phyloP scores from a whole-genome alignment of 2,329 filamentous ascomycete genomes.

The Neonectria coccinea region DNA sequence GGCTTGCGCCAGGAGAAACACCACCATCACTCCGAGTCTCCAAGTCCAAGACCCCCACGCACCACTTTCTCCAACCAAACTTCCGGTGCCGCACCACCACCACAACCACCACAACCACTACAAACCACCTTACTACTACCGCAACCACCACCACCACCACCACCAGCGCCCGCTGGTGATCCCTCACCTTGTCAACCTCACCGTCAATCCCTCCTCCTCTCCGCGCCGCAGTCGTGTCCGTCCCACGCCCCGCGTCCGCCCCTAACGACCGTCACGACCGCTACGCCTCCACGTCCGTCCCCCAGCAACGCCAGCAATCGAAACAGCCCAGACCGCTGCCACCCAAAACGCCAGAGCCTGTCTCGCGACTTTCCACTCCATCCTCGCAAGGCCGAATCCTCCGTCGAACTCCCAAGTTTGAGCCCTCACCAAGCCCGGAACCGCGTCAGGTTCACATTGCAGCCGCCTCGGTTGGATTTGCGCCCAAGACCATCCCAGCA shows the following conservation, averaged over 20 bases:
- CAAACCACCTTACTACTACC: neutral
- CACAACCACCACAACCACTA: slow-evolving; percentile 49
- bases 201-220: slow-evolving; percentile 39
- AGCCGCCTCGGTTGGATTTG: slow-evolving; percentile 62
- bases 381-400: slow-evolving; percentile 60
- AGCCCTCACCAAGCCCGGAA: slow-evolving; percentile 57
- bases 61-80: slow-evolving; percentile 20
- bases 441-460: slow-evolving; percentile 59
- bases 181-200: slow-evolving; percentile 61
- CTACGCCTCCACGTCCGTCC: slow-evolving; percentile 59
- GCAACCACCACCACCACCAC: slow-evolving; percentile 39
- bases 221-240: slow-evolving; percentile 60
- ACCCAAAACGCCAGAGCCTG: slow-evolving; percentile 51
- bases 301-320: slow-evolving; percentile 62
- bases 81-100: slow-evolving; percentile 5
- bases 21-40: slow-evolving; percentile 22
- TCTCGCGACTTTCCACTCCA: slow-evolving; percentile 58
- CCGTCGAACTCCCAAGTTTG: slow-evolving; percentile 65
- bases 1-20: slow-evolving; percentile 29
- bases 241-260: slow-evolving; percentile 52
- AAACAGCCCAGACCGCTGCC: slow-evolving; percentile 51
- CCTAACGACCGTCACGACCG: slow-evolving; percentile 68
- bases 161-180: slow-evolving; percentile 55
- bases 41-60: slow-evolving; percentile 37
- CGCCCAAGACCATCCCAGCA: slow-evolving; percentile 51